These are phyloP conservation scores for Medicago lupulina DNA, from an alignment of 306 rosid genomes.

Conservation along the genomic window DNA sequence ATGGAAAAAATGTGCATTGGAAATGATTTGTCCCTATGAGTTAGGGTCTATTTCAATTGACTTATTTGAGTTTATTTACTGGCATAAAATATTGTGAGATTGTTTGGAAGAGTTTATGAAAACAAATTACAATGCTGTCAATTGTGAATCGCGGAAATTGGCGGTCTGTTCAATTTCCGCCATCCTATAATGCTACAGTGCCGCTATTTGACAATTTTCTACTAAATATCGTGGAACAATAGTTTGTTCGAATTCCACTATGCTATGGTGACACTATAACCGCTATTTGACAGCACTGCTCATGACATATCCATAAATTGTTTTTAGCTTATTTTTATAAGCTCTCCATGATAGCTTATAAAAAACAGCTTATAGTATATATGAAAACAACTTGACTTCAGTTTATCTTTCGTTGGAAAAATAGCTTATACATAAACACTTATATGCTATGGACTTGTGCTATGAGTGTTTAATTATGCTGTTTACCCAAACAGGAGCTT, in stretches of 20 bases:
- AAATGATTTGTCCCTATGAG: neutral
- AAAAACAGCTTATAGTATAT: neutral
- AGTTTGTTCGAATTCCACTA: too few relatives aligned
- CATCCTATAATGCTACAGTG: too few relatives aligned
- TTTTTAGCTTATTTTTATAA: neutral
- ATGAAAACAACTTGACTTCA: too few relatives aligned
- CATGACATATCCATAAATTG: neutral
- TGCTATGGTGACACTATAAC: neutral
- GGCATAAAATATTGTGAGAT: neutral
- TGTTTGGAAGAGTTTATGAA: neutral
- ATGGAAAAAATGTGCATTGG: neutral
- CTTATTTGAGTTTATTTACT: neutral
- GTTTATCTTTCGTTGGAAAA: too few relatives aligned
- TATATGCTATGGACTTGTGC: too few relatives aligned
- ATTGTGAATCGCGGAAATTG: too few relatives aligned
- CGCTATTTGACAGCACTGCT: neutral
- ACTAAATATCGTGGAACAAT: too few relatives aligned
- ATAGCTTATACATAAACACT: neutral
- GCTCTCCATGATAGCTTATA: neutral
- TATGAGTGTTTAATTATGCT: neutral
- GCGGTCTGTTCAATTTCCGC: too few relatives aligned
- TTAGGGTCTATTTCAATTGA: neutral
- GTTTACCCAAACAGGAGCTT: neutral
- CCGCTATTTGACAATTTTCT: too few relatives aligned
- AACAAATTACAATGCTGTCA: too few relatives aligned